These are phyloP conservation scores for Senna siamea DNA, from an alignment of 306 rosid species.

Conservation along the genomic window DNA sequence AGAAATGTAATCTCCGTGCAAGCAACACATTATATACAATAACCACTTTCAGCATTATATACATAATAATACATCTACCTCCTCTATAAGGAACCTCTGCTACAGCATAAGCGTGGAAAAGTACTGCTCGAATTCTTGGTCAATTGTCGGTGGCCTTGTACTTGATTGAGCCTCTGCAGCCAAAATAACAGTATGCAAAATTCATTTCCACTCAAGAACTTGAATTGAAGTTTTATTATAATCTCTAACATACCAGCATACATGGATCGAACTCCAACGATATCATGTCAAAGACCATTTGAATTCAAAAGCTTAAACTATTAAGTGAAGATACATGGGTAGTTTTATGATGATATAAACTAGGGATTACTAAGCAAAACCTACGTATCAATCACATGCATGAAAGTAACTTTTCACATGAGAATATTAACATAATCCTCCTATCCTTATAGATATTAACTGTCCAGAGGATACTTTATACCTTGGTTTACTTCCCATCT, in stretches of 20 bases:
- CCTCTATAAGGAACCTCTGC: slow-evolving; percentile 34
- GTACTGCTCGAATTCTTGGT: slow-evolving; percentile 91
- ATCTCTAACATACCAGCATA: not conserved
- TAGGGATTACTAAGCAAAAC: slow-evolving; percentile 2
- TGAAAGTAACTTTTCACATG: slow-evolving; percentile 1
- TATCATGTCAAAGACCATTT: too few species aligned
- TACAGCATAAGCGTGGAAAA: slow-evolving; percentile 87
- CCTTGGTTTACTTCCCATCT: slow-evolving; percentile 68
- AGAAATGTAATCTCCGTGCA: slow-evolving; percentile 16
- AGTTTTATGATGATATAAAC: not conserved
- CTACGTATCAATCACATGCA: slow-evolving; percentile 12
- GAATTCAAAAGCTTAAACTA: not conserved
- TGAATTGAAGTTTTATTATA: not conserved
- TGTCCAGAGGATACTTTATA: slow-evolving; percentile 38
- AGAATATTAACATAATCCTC: not conserved
- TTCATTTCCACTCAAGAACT: not conserved
- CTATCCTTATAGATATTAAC: not conserved
- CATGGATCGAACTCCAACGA: too few species aligned
- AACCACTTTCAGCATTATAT: slow-evolving; percentile 1
- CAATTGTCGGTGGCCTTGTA: slow-evolving; percentile 75
- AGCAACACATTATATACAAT: slow-evolving; percentile 20
- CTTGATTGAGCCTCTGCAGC: slow-evolving; percentile 72
- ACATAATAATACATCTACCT: slow-evolving; percentile 17
- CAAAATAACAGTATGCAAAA: slow-evolving; percentile 25
- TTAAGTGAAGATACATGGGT: not conserved